These are phyloP conservation scores for Linum trigynum DNA, from an alignment of 345 rosid genomes.

Conservation along the genomic window DNA sequence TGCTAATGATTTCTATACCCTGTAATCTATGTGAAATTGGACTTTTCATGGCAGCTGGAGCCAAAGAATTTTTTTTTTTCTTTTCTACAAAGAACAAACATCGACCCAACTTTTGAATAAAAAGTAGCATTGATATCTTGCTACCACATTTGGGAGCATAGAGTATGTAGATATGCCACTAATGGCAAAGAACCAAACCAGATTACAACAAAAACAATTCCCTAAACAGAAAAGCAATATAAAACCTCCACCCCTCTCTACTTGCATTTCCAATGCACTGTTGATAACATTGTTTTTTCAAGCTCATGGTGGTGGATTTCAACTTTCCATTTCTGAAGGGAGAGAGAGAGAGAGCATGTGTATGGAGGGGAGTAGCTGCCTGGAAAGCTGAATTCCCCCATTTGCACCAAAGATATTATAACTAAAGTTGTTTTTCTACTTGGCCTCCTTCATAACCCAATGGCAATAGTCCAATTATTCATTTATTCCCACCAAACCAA, in stretches of 20 bases:
- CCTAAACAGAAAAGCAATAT: neutral
- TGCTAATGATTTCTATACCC: too few species aligned
- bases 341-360: conserved; percentile 14
- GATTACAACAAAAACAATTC: neutral
- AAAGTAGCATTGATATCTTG: neutral
- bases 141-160: neutral
- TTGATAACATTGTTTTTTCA: conserved; percentile 12
- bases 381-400: conserved; percentile 36
- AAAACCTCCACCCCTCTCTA: neutral
- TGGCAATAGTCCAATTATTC: conserved; percentile 22
- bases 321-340: neutral
- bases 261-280: conserved; percentile 1
- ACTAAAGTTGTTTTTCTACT: conserved; percentile 6
- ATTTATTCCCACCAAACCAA: conserved; percentile 23
- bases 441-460: neutral
- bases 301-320: neutral
- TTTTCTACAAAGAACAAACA: too few species aligned
- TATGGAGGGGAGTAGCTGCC: conserved; percentile 24
- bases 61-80: too few species aligned
- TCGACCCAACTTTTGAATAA: neutral
- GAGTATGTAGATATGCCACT: neutral
- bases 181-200: neutral
- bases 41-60: too few species aligned
- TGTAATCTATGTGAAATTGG: too few species aligned
- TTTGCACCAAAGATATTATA: conserved; percentile 24